Base-by-base conservation (phyloP, 192 early-diverging fungal genomes). In the Geranomyces michiganensis region DNA sequence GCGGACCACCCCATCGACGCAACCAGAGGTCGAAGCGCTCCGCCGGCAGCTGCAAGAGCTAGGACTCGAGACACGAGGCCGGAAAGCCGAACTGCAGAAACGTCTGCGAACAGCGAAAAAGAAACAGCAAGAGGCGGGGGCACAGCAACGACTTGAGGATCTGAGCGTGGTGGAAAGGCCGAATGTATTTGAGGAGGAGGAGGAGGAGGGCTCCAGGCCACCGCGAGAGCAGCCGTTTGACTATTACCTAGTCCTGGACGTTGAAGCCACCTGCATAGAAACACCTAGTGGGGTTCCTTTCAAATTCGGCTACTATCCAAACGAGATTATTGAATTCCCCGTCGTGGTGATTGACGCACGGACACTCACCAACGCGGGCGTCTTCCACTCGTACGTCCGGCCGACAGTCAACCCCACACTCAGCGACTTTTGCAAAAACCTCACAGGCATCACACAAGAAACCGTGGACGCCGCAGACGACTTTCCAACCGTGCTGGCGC, bases 291-390 rank as follows among this genome's bases (percentile, higher is more conserved):
- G 87, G 47, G 77, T 68, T 27, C 82, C 83, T 14, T 71, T 62
- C 0, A 71, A 70, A 7, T 89, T 87, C 55, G 80, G 85, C 7
- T 93, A 83, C 62, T 93, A 83, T 63, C 81, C 80, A 0, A 89
- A 92, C 81, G 93, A 95, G 69, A 91, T 95, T 56, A 95, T 95
- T 61, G 93, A 95, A 71, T 93, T 93, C 60, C 93, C 93, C 15
- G 84, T 91, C 3, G 79, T 94, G 1, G 70, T 94, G 9, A 67
- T 94, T 7, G 82, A 90, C 30, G 89, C 84, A 10, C 68, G 68
- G 0, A 91, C 87, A 0, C 74, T 86, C 32, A 80, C 88, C 22
- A 76, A 89, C 33, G 90, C 88, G 17, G 90, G 81, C 65, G 83
- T 89, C 61, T 95, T 92, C 75, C 88, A 88, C 53, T 82, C 84